Conservation (phyloP, 768 basidiomycete genomes). For the Suillus spraguei region DNA sequence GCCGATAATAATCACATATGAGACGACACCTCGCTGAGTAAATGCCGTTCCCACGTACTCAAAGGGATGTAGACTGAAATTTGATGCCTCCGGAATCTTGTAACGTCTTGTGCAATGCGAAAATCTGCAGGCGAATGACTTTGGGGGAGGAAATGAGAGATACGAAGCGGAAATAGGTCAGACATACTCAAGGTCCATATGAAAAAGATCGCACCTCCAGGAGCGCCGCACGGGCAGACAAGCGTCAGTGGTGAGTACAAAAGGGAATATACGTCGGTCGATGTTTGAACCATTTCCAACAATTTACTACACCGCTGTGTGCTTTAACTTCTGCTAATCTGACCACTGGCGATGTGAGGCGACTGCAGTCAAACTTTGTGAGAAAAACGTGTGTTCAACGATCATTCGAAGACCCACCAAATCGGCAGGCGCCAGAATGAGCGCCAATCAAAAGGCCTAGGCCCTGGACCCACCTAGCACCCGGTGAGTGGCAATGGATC, state of each 20-base stretch:
- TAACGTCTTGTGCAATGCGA: neutral
- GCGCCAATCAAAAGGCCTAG: neutral
- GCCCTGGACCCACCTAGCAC: neutral
- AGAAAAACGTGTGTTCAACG: neutral
- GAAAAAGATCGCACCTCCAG: neutral
- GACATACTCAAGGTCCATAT: neutral
- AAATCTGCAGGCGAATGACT: neutral
- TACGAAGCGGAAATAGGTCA: neutral
- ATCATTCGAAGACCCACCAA: neutral
- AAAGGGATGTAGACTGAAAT: neutral
- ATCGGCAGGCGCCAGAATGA: neutral
- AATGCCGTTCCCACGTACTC: neutral
- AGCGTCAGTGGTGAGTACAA: neutral
- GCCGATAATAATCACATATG: neutral
- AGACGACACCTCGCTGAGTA: neutral
- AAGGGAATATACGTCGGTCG: neutral
- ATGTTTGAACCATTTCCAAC: neutral
- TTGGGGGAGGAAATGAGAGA: neutral
- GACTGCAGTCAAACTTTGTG: neutral
- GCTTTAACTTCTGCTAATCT: neutral
- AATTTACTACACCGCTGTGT: neutral
- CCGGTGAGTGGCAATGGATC: neutral
- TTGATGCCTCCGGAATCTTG: neutral
- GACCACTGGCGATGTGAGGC: neutral
- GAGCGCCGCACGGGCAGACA: neutral